A percentile compares a stretch with the other conserved stretches of the same genome.
Evolutionary conservation across 768 basidiomycete genomes (phyloP).

Genomic region (Lyophyllum decastes): DNA sequence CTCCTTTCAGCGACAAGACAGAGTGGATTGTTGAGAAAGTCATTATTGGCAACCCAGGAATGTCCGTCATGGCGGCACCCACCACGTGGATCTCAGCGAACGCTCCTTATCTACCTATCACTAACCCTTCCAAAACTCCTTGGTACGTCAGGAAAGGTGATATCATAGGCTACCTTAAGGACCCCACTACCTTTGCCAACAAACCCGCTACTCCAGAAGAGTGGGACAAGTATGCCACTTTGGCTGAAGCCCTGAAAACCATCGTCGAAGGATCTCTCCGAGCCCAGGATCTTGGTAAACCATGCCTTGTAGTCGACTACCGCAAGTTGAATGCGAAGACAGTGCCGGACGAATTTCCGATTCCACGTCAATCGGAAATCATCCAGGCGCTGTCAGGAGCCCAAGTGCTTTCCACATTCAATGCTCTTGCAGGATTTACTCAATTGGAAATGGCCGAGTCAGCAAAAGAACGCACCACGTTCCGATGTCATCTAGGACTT

Average conservation of each 20-base stretch:
- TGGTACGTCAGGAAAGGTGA: not conserved
- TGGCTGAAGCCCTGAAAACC: not conserved
- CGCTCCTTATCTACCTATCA: not conserved
- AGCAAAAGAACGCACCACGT: slow-evolving; percentile 35
- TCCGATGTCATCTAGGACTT: slow-evolving; percentile 38
- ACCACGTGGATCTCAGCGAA: not conserved
- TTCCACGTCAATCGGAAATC: slow-evolving; percentile 25
- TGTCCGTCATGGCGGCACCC: no score
- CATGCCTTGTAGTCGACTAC: slow-evolving; percentile 36
- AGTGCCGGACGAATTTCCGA: slow-evolving; percentile 25
- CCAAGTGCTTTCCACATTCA: slow-evolving; percentile 32
- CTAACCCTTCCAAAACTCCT: not conserved
- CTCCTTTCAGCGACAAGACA: slow-evolving; percentile 6
- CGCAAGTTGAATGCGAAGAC: slow-evolving; percentile 21
- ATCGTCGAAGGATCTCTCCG: slow-evolving; percentile 5
- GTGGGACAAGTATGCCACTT: not conserved
- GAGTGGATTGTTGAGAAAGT: slow-evolving; percentile 20
- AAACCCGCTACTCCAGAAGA: not conserved
- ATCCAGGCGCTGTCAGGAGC: slow-evolving; percentile 29
- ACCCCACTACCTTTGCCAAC: not conserved
- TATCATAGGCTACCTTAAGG: not conserved
- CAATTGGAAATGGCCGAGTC: slow-evolving; percentile 32
- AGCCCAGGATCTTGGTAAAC: slow-evolving; percentile 14
- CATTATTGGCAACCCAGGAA: slow-evolving; percentile 5
- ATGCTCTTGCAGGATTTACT: slow-evolving; percentile 40